phyloP scores from a whole-genome alignment of 441 rosid genomes.

The Eutrema salsugineum region DNA sequence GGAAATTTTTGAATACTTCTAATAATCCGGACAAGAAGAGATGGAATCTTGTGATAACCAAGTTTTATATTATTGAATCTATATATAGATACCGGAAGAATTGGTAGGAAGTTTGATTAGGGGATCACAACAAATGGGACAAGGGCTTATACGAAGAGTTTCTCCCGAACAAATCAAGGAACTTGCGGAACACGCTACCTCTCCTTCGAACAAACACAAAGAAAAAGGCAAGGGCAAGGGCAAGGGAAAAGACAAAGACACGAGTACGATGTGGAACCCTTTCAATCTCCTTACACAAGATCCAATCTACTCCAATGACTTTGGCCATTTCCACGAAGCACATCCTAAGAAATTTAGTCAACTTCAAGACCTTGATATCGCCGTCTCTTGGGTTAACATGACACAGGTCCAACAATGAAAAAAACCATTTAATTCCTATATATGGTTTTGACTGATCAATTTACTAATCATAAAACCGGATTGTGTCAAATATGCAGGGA shows the following conservation, averaged over 20 bases:
- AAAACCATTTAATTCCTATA: neutral
- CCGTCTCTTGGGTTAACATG: slow-evolving; percentile 30
- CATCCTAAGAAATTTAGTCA: slow-evolving; percentile 37
- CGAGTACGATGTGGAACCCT: slow-evolving; percentile 5
- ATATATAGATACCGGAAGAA: slow-evolving; percentile 46
- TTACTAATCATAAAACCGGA: neutral
- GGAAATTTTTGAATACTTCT: too few relatives aligned
- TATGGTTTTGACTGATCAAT: neutral
- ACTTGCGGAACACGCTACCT: slow-evolving; percentile 22
- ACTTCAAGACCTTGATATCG: slow-evolving; percentile 35
- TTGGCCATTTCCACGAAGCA: slow-evolving; percentile 47
- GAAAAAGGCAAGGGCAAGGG: neutral
- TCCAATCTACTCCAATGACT: slow-evolving; percentile 45
- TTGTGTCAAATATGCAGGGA: slow-evolving; percentile 29
- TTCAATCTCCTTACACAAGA: slow-evolving; percentile 32
- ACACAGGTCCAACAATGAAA: slow-evolving; percentile 31
- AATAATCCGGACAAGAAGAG: neutral
- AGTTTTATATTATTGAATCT: neutral
- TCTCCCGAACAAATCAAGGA: slow-evolving; percentile 33
- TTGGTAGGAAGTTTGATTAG: slow-evolving; percentile 25
- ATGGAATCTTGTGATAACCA: neutral
- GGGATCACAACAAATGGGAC: slow-evolving; percentile 29
- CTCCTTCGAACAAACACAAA: slow-evolving; percentile 28
- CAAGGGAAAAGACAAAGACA: neutral
- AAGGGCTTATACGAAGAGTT: slow-evolving; percentile 36